Base-by-base conservation (phyloP, 2,329 filamentous ascomycete genomes). In the Aspergillus versicolor region DNA sequence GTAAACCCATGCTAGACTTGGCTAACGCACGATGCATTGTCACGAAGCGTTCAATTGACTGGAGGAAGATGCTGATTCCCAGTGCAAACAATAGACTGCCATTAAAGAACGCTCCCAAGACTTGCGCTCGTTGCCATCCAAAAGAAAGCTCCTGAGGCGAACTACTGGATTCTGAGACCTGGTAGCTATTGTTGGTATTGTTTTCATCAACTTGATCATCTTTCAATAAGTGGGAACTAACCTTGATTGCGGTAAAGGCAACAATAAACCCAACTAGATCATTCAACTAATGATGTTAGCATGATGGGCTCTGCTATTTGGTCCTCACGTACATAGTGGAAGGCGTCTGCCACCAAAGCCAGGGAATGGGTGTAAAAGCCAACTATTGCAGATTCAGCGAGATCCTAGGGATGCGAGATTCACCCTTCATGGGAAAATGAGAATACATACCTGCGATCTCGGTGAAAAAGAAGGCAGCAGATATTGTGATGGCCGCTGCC, bases 21-120 rank as follows among this genome's bases (percentile, higher is more conserved):
- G 4, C 5, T 32, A 7, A 67, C 69, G 30, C 43, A 73, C 70
- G 59, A 15, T 71, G 64, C 37, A 71, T 41, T 3, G 63, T 57
- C n/a, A 72, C 63, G 43, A 73, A 73, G 37, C 88, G 79, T 71
- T 92, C 88, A 50, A 92, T 80, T 0, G 88, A 86, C 67, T 92
- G 89, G 3, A 92, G 75, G 34, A 88, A 81, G 49, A 92, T 89
- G 70, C 87, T 90, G 37, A 91, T 72, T 1, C 88, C 88, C 2
- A 92, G 76, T 1, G 87, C 88, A 15, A 91, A 72, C 1, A 92
- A 79, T 57, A 92, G 89, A 1, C 87, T 85, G 13, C 89, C 89
- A 65, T 92, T 92, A 80, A 92, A 92, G 72, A 92, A 92, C 21
- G 88, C 88, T 5, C 89, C 89, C 0, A 92, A 77, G 1, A 91